Evolutionary conservation across 78 protist genomes (phyloP).

Genomic region (Emiliania huxleyi): DNA sequence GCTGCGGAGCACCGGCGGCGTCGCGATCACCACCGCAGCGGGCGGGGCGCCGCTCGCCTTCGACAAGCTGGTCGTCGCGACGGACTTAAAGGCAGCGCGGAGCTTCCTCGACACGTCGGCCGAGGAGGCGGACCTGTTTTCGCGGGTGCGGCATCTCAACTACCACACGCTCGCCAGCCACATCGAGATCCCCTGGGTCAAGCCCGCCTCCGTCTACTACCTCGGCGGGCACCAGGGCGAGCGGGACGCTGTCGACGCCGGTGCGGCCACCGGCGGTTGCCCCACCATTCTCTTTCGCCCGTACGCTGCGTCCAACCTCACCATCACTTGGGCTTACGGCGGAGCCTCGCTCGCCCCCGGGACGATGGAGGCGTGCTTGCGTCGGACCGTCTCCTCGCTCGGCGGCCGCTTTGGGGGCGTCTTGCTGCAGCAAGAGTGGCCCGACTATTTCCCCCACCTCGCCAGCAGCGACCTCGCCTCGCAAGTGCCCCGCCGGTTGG

Average conservation of each 20-base stretch:
- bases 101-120: neutral
- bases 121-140: neutral
- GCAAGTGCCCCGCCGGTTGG: neutral
- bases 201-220: neutral
- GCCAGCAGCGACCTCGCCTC: neutral
- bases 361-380: neutral
- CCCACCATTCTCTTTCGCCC: neutral
- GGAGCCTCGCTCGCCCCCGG: neutral
- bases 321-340: conserved; percentile 12
- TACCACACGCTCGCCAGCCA: neutral
- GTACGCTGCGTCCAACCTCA: neutral
- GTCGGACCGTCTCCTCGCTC: neutral
- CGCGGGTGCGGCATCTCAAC: neutral
- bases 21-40: neutral
- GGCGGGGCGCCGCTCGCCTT: neutral
- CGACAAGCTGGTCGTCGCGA: neutral
- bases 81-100: neutral
- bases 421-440: neutral
- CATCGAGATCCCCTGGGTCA: neutral
- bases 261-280: neutral
- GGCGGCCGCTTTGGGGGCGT: neutral
- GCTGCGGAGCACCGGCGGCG: neutral
- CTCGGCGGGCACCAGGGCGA: neutral
- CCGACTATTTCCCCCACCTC: neutral
- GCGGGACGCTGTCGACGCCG: neutral